Evolutionary conservation across 805 yeast genomes (phyloP), one percentile per base, ranked within the genome.

Genomic region (Candida peoriensis): DNA sequence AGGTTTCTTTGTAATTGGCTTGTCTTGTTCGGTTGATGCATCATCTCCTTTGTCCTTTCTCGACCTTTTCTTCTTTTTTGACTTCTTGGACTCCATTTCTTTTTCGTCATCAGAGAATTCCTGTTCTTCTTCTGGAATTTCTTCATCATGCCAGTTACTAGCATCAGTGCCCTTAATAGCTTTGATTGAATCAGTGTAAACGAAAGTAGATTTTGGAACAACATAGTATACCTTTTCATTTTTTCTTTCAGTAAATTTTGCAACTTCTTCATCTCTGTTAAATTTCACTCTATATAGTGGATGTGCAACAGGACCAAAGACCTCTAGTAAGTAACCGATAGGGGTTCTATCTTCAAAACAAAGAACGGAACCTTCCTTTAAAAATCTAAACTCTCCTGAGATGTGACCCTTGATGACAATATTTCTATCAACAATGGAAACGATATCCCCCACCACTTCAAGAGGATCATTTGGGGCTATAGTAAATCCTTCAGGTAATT

Each of bases 91-190:
- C 23, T 74, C 80, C 47, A 77, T 72, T 56, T 93, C 97, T 41
- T 74, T 75, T 54, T 90, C 97, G 58, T 93, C 97, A 56, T 93
- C 97, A 2, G 96, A 85, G 47, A 81, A 90, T 54, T 90, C 97
- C 56, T 86, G 95, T 56, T 93, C 97, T 20, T 84, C 94, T 47
- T 79, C 88, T 0, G 96, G 87, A 20, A 90, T 60, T 52, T 93
- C 98, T 61, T 93, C 97, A 57, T 93, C 98, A 55, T 86, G 82
- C 57, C 86, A 80, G 49, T 93, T 93, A 51, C 95, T 83, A 0
- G 98, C 98, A 63, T 93, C 98, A 2, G 88, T 81, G 17, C 97
- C 98, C 50, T 81, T 89, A 14, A 78, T 39, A 16, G 70, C 63
- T 47, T 77, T 84, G 36, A 89, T 70, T 17, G 74, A 62, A 33